These are phyloP conservation scores for Russula abietina DNA, from an alignment of 768 basidiomycete species.

Conservation along the genomic window DNA sequence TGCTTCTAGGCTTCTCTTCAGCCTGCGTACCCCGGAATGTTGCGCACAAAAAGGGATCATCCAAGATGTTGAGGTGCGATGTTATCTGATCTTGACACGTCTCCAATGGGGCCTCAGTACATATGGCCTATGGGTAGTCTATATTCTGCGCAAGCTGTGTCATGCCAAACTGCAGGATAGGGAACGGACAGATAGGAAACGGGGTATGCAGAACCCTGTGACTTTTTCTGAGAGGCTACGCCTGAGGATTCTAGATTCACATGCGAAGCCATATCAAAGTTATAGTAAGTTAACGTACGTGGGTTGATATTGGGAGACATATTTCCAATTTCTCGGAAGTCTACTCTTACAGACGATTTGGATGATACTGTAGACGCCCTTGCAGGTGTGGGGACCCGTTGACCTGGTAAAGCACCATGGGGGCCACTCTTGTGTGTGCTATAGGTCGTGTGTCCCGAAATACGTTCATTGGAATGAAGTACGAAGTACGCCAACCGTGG, in stretches of 20 bases:
- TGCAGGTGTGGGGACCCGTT: background rate
- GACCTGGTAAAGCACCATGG: background rate
- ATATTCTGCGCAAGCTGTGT: background rate
- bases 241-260: background rate
- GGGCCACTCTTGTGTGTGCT: background rate
- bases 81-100: slow-evolving; percentile 14
- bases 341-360: background rate
- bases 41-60: background rate
- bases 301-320: background rate
- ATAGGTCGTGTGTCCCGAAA: background rate
- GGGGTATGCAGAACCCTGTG: slow-evolving; percentile 7
- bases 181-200: background rate
- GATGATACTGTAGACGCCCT: background rate
- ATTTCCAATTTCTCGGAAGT: slow-evolving; percentile 15
- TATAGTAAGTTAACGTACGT: slow-evolving; percentile 11
- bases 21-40: background rate
- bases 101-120: background rate
- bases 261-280: background rate
- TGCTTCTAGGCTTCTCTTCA: background rate
- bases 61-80: background rate
- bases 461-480: background rate
- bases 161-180: slow-evolving; percentile 1
- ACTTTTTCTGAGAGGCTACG: background rate
- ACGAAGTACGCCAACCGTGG: background rate
- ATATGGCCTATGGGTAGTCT: background rate